Base-by-base conservation (phyloP, 2,329 filamentous ascomycete species). In the Phoma sp. region DNA sequence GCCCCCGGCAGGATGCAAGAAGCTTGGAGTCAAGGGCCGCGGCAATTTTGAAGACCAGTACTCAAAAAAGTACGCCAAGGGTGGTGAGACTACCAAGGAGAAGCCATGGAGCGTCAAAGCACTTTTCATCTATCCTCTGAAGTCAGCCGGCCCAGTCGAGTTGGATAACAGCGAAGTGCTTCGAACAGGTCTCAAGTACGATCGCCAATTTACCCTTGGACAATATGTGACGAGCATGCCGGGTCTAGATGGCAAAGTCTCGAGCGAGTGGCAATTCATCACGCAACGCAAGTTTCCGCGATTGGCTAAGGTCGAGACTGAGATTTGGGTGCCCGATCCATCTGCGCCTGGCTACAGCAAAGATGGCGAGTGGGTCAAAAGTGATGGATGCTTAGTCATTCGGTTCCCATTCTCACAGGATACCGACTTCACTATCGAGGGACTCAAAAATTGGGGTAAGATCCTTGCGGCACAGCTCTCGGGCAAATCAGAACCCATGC, bases 201-300 rank as follows among this genome's bases (percentile, higher is more conserved):
- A 97, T 75, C 85, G 91, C 5, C 84, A 93, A 62, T 96, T 92
- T 78, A 88, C 86, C 42, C 90, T 97, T 70, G 91, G 89, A 1
- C 88, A 93, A 72, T 72, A 80, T 36, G 71, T 78, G 32, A 74
- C 74, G 4, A 72, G 72, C 30, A 64, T 71, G 47, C 76, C 78
- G 14, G 77, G 77, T 1, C 62, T 78, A 23, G 75, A 80, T 2
- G 77, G 80, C 9, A 66, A 71, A 25, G 70, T 74, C 30, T 60
- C 61, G 3, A 73, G 71, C 52, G 65, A 71, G 49, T 95, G 90
- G 90, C 81, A 86, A 11, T 88, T 90, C 69, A 79, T 91, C 70
- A 91, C 89, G 0, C 84, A 87, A 69, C 79, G 89, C 51, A 83
- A 89, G 61, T 86, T 86, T 61, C 86, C 91, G 1, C 82, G 82